Percentiles rank a stretch among this genome's conserved stretches.
Evolutionary conservation across 228 moss, liverwort and hornwort species (phyloP).

Genomic region (Sphagnum magellanicum): DNA sequence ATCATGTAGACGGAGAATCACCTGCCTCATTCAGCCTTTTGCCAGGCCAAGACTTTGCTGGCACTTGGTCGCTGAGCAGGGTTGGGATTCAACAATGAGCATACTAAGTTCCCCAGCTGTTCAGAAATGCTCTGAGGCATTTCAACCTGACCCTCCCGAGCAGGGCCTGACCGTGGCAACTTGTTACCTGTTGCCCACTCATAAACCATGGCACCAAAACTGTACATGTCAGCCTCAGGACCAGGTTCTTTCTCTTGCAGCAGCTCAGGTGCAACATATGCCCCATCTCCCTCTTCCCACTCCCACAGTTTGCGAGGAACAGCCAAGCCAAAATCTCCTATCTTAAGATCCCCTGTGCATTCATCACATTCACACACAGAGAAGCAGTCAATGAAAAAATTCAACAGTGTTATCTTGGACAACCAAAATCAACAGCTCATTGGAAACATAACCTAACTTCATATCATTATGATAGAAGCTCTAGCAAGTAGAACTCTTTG

Average conservation of each 20-base stretch:
- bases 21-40: not conserved
- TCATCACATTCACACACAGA: not conserved
- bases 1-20: too few relatives aligned
- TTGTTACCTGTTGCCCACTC: slow-evolving; percentile 48
- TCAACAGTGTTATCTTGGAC: not conserved
- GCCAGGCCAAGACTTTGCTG: slow-evolving; percentile 39
- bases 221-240: slow-evolving; percentile 58
- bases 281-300: slow-evolving; percentile 99
- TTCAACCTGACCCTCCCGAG: slow-evolving; percentile 64
- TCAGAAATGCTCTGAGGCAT: slow-evolving; percentile 49
- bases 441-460: too few relatives aligned
- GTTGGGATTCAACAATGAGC: slow-evolving; percentile 43
- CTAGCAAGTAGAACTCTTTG: too few relatives aligned
- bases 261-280: slow-evolving; percentile 86
- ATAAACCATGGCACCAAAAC: slow-evolving; percentile 57
- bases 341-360: slow-evolving; percentile 56
- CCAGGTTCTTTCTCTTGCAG: slow-evolving; percentile 86
- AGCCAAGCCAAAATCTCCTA: slow-evolving; percentile 94
- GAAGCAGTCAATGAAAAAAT: not conserved
- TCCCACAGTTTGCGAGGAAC: slow-evolving; percentile 87
- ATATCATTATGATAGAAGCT: too few relatives aligned
- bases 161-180: slow-evolving; percentile 71
- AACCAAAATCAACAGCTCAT: too few relatives aligned
- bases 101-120: slow-evolving; percentile 35
- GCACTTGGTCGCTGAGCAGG: slow-evolving; percentile 85